Conservation (phyloP, 192 early-diverging fungal genomes). For the Gaertneriomyces semiglobifer region DNA sequence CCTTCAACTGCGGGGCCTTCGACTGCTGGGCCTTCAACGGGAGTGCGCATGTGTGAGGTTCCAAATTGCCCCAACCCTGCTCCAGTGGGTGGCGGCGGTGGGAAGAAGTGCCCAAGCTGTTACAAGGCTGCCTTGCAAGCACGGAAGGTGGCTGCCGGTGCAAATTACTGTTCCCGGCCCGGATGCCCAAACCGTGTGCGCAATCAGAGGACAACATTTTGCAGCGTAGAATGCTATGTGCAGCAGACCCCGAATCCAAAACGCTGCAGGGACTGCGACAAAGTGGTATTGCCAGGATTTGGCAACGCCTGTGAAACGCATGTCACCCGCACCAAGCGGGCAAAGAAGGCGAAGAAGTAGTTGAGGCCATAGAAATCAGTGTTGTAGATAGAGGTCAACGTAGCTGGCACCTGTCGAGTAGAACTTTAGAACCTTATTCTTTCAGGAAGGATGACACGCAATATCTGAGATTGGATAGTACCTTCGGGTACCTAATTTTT, state of each 20-base stretch:
- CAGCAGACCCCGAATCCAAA: neutral
- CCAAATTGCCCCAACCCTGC: too few species aligned
- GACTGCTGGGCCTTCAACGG: neutral
- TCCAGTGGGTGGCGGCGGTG: neutral
- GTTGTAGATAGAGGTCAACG: neutral
- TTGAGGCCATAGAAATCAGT: neutral
- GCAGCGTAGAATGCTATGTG: slow-evolving; percentile 4
- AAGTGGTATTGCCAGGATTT: slow-evolving; percentile 1
- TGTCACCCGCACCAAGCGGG: neutral
- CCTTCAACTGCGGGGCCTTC: neutral
- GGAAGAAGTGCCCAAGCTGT: neutral
- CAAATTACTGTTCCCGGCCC: neutral
- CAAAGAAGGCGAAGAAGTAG: neutral
- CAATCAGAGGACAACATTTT: neutral
- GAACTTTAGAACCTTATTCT: too few species aligned
- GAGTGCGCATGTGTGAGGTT: too few species aligned
- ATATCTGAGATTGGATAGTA: neutral
- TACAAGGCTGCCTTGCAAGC: neutral
- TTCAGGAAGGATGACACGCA: too few species aligned
- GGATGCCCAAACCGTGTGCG: neutral
- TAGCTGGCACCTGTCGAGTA: too few species aligned
- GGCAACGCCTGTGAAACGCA: neutral
- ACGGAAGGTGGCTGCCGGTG: neutral
- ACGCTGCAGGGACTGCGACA: neutral
- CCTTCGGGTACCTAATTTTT: neutral